Base-by-base conservation (phyloP, 1,139 yeast genomes). In the Nakaseomyces uthaithaninus region DNA sequence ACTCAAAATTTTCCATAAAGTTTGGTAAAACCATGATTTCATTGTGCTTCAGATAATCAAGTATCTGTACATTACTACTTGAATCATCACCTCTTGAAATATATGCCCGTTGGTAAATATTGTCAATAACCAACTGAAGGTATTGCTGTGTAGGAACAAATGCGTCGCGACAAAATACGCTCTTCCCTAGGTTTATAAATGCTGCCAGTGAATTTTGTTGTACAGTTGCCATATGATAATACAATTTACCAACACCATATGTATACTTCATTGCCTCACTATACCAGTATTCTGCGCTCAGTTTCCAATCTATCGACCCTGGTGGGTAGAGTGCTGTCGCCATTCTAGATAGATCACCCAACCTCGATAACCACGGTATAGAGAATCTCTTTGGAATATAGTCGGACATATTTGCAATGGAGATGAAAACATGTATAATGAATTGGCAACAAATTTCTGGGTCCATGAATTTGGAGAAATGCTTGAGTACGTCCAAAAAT, bases 141-240 rank as follows among this genome's bases (percentile, higher is more conserved):
- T 82, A 82, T 53, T 80, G 87, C 43, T 75, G 79, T 3, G 91
- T 80, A 23, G 93, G 93, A 7, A 81, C 86, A 61, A 82, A 82
- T 6, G 89, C 85, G 57, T 82, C 91, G 46, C 82, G 74, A 53
- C 89, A 81, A 43, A 77, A 72, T 7, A 81, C 89, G 33, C 84
- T 74, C 57, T 80, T 82, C 11, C 91, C 89, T 30, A 82, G 74
- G 49, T 81, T 80, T 41, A 80, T 86, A 48, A 82, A 71, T 2
- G 91, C 89, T 59, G 80, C 87, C 48, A 82, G 63, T 49, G 81
- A 80, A 57, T 82, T 87, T 58, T 77, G 82, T 56, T 82, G 89
- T 4, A 82, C 91, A 0, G 93, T 81, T 42, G 89, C 81, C 75
- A 80, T 79, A 55, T 82, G 93, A 53, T 82, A 82, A 53, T 81